Conservation (phyloP, 148 eudicot species). For the Rhododendron henanense region DNA sequence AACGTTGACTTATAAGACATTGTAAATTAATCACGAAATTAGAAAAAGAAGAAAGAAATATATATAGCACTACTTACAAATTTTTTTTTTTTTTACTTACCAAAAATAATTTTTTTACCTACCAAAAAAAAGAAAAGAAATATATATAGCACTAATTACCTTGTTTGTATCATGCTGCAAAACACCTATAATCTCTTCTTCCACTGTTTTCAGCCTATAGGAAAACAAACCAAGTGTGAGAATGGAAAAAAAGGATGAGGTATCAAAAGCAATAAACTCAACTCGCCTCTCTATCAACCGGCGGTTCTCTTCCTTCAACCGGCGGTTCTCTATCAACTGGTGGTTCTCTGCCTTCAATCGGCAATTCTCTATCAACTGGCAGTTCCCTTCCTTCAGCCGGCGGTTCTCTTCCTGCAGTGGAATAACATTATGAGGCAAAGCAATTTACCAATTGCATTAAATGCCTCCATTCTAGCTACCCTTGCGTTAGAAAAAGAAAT, state of each 20-base stretch:
- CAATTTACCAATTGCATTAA: too few species aligned
- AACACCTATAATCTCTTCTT: conserved; percentile 29
- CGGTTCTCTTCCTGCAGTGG: conserved; percentile 34
- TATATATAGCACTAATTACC: conserved; percentile 26
- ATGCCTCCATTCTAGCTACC: too few species aligned
- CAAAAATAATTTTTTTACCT: too few species aligned
- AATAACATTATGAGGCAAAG: neutral
- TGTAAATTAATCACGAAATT: too few species aligned
- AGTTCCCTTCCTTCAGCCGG: conserved; percentile 50
- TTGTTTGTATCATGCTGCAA: conserved; percentile 38
- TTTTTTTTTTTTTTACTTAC: too few species aligned
- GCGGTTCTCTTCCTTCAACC: conserved; percentile 50
- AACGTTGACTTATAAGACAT: neutral
- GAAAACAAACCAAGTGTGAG: neutral
- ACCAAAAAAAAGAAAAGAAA: too few species aligned
- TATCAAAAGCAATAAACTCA: neutral
- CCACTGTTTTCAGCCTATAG: conserved; percentile 36
- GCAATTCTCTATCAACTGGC: conserved; percentile 1
- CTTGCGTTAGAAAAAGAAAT: too few species aligned
- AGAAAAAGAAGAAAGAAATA: neutral
- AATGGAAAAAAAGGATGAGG: neutral
- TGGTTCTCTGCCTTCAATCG: conserved; percentile 25
- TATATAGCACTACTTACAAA: too few species aligned
- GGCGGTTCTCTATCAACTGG: conserved; percentile 6
- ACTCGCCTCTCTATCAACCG: conserved; percentile 42